Conservation (phyloP, 331 rosid genomes). For the Arachis monticola region DNA sequence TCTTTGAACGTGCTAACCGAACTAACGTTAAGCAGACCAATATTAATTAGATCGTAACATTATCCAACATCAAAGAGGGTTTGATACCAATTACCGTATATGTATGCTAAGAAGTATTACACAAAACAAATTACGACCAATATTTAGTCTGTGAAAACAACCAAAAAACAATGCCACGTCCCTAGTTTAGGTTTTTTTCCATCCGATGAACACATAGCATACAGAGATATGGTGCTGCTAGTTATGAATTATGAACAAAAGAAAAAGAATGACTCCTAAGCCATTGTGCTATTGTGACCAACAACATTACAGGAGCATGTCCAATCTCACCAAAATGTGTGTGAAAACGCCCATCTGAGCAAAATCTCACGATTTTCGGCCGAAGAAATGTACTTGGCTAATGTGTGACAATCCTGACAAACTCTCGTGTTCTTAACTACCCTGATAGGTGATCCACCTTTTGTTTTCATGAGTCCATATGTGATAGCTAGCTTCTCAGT, state of each 20-base stretch:
- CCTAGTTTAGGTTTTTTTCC: constrained; percentile 26
- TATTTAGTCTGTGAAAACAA: too few species aligned
- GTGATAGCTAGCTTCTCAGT: constrained; percentile 77
- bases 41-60: too few species aligned
- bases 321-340: constrained; percentile 65
- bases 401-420: constrained; percentile 67
- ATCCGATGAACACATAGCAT: constrained; percentile 28
- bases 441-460: constrained; percentile 58
- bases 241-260: background rate
- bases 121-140: too few species aligned
- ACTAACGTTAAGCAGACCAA: too few species aligned
- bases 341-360: constrained; percentile 68
- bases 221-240: background rate
- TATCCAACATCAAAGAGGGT: background rate
- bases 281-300: constrained; percentile 48
- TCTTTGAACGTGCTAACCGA: too few species aligned
- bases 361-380: constrained; percentile 52
- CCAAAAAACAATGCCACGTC: constrained; percentile 13
- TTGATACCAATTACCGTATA: background rate
- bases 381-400: constrained; percentile 66
- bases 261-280: constrained; percentile 9
- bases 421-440: constrained; percentile 69
- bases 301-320: constrained; percentile 65
- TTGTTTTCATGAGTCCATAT: constrained; percentile 61
- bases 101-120: too few species aligned